Evolutionary conservation across 75 land plant species (phyloP).

Genomic region (Selaginella tamariscina): DNA sequence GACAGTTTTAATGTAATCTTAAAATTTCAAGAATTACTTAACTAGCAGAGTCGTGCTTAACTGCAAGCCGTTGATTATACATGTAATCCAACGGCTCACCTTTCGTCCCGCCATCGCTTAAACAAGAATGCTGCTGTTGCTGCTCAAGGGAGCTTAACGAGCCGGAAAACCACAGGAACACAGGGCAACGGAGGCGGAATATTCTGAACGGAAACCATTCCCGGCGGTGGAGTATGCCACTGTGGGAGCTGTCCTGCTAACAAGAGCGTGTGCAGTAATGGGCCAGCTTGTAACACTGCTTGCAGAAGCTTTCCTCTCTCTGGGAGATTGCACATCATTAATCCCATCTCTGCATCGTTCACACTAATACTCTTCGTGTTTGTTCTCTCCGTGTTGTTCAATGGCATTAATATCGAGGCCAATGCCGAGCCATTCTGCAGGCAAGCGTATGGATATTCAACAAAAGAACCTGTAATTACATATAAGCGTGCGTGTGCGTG

Average conservation of each 20-base stretch:
- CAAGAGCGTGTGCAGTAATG: slow-evolving; percentile 70
- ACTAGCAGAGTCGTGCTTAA: too few species aligned
- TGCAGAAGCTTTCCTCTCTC: slow-evolving; percentile 72
- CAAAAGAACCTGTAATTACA: background rate
- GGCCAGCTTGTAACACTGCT: slow-evolving; percentile 76
- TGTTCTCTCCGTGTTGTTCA: slow-evolving; percentile 10
- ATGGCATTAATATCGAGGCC: slow-evolving; percentile 20
- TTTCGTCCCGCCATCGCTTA: slow-evolving; percentile 1
- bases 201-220: background rate
- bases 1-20: too few species aligned
- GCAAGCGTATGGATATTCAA: slow-evolving; percentile 1
- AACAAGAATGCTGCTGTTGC: background rate
- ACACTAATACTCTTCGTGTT: background rate
- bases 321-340: slow-evolving; percentile 43
- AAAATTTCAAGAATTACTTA: too few species aligned
- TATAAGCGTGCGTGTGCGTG: slow-evolving; percentile 12
- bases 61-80: too few species aligned
- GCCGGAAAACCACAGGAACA: too few species aligned
- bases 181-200: background rate
- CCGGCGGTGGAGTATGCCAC: slow-evolving; percentile 77
- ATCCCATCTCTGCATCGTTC: slow-evolving; percentile 12
- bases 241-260: slow-evolving; percentile 70
- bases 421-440: slow-evolving; percentile 23
- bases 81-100: too few species aligned
- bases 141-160: background rate